Percentiles rank a stretch among this genome's conserved stretches.
These are phyloP conservation scores for Heritiera littoralis DNA, from an alignment of 345 rosid species.

Conservation along the genomic window DNA sequence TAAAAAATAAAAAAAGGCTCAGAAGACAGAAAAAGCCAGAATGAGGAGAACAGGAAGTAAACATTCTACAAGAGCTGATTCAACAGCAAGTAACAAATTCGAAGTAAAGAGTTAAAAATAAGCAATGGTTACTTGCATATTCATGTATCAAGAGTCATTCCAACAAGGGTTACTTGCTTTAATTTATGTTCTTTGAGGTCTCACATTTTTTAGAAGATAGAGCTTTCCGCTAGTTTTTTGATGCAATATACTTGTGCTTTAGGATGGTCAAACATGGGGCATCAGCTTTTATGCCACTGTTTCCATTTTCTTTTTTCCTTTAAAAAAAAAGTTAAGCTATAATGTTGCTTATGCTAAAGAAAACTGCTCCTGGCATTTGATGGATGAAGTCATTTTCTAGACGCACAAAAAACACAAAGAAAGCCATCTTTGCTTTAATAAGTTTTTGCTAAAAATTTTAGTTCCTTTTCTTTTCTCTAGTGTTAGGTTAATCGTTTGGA, in stretches of 20 bases:
- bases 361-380: constrained; percentile 3
- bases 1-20: background rate
- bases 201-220: background rate
- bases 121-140: background rate
- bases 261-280: background rate
- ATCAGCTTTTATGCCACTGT: background rate
- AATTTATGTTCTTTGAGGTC: background rate
- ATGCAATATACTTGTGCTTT: background rate
- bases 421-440: background rate
- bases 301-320: background rate
- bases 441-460: background rate
- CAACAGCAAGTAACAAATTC: background rate
- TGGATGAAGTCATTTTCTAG: background rate
- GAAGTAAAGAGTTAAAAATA: background rate
- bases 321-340: background rate
- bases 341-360: background rate
- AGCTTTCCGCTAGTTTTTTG: background rate
- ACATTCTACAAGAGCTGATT: background rate
- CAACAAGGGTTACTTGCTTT: background rate
- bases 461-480: background rate
- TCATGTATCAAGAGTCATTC: background rate
- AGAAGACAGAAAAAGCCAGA: background rate
- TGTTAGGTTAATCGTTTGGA: background rate
- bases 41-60: background rate
- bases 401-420: background rate